Percentiles rank a stretch among this genome's conserved stretches.
Evolutionary conservation across 345 rosid genomes (phyloP).

Genomic region (Kernera saxatilis): DNA sequence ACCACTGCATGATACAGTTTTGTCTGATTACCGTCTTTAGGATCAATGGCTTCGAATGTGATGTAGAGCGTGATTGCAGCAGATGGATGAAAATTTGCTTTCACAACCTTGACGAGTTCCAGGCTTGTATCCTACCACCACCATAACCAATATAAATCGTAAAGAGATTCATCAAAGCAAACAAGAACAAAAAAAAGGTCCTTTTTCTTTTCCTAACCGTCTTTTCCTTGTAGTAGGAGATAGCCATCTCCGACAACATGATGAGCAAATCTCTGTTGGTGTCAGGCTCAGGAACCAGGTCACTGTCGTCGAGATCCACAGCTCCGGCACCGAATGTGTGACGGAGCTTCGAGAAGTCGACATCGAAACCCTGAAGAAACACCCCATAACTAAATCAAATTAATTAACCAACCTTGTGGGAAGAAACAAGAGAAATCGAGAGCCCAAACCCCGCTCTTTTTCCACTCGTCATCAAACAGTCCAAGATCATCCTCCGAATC

Average conservation of each 20-base stretch:
- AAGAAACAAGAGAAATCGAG: neutral
- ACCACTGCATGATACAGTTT: neutral
- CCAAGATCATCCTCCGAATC: neutral
- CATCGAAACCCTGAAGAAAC: neutral
- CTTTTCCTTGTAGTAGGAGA: neutral
- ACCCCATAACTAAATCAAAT: too few relatives aligned
- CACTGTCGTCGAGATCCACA: neutral
- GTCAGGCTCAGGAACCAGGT: neutral
- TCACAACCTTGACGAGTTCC: neutral
- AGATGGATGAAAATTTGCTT: neutral
- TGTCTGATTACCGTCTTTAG: neutral
- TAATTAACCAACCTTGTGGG: neutral
- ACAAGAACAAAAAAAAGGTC: neutral
- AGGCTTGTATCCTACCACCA: neutral
- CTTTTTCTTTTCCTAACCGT: neutral
- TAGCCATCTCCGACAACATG: neutral
- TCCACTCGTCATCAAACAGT: neutral
- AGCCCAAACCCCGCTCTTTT: neutral
- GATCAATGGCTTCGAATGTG: neutral
- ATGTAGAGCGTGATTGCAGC: neutral
- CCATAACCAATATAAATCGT: neutral
- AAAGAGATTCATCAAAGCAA: neutral
- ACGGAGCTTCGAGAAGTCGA: neutral
- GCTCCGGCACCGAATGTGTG: neutral
- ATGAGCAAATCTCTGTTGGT: neutral